Base-by-base conservation (phyloP, 2,329 filamentous ascomycete species). In the Parascedosporium putredinis region DNA sequence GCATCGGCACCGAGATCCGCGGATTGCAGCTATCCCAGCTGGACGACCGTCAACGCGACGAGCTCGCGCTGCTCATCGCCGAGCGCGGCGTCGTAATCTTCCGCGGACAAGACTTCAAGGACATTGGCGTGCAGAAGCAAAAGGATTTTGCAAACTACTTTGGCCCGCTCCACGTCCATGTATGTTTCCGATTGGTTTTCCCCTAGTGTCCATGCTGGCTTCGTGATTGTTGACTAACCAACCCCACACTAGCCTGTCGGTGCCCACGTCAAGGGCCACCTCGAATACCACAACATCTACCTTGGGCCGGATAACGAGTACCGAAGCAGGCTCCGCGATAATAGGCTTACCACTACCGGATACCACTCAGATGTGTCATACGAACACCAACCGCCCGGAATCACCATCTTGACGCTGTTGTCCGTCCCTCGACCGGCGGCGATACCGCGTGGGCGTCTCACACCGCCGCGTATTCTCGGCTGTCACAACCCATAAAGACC, bases 231-330 rank as follows among this genome's bases (percentile, higher is more conserved):
- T 40, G 27, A 49, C 34, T n/a, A n/a, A n/a, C n/a, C n/a, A n/a
- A 31, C 14, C 36, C 1, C 14, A 4, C 7, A 22, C 6, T 45
- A 69, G 66, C 67, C 67, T 18, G 65, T 69, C 8, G 68, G 67
- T 31, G 64, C 67, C 14, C 65, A 70, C 47, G 64, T 71, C 51
- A 63, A 70, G 49, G 65, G 66, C 52, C 60, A 67, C 29, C 59
- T 70, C 9, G 69, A 72, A 54, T 61, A 71, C 45, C 68, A 72
- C 57, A 70, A 68, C 53, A 71, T 72, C 53, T 72, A 73, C 57
- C 64, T 72, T 0, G 71, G 68, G 0, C 64, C 65, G 2, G 70
- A 68, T 57, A 73, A 71, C 54, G 62, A 66, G 31, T 70, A 69
- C 57, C 64, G 67, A 5, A 58, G 58, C 4, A 61, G 64, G 16